These are phyloP conservation scores for Sapria himalayana DNA, from an alignment of 345 rosid species.

Conservation along the genomic window DNA sequence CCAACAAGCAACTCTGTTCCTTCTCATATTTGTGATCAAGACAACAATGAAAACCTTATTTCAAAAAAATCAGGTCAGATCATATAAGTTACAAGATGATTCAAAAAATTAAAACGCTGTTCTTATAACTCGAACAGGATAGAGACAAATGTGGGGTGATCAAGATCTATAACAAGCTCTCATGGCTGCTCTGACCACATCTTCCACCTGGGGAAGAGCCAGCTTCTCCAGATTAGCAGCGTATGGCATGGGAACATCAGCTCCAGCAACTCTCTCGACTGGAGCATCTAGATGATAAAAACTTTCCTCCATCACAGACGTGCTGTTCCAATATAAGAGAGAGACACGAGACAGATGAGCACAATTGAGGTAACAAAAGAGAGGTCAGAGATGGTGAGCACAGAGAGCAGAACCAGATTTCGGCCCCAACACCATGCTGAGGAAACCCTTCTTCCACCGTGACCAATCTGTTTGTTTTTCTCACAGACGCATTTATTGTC, in stretches of 20 bases:
- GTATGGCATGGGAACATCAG: conserved; percentile 90
- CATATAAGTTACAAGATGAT: too few relatives aligned
- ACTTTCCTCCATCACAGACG: conserved; percentile 68
- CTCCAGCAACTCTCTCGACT: conserved; percentile 68
- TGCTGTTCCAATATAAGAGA: too few relatives aligned
- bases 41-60: too few relatives aligned
- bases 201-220: conserved; percentile 74
- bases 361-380: too few relatives aligned
- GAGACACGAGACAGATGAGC: too few relatives aligned
- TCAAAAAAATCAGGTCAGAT: too few relatives aligned
- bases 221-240: conserved; percentile 75
- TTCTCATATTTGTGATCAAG: too few relatives aligned
- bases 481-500: conserved; percentile 66
- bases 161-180: conserved; percentile 39
- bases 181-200: conserved; percentile 43
- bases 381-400: too few relatives aligned
- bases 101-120: too few relatives aligned
- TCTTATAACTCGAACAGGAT: too few relatives aligned
- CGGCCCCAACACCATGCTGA: conserved; percentile 89
- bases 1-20: too few relatives aligned
- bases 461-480: conserved; percentile 86
- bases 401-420: conserved; percentile 65
- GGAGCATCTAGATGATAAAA: conserved; percentile 73
- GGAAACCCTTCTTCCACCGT: conserved; percentile 95
- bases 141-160: too few relatives aligned